Conservation (phyloP, 345 rosid species). For the Stellera chamaejasme region DNA sequence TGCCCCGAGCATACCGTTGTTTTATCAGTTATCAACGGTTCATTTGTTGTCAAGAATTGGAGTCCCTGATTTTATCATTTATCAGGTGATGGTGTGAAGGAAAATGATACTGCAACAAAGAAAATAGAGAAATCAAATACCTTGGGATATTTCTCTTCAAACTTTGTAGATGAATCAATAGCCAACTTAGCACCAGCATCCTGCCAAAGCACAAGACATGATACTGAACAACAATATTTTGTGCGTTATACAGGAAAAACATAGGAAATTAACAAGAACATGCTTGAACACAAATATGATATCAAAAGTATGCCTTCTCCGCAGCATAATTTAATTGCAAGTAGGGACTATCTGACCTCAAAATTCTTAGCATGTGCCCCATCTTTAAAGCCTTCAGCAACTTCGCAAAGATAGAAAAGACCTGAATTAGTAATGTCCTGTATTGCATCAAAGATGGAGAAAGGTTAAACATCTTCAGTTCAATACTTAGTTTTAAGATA, state of each 20-base stretch:
- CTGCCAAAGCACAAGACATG: slow-evolving; percentile 25
- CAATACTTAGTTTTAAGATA: neutral
- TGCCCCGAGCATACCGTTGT: slow-evolving; percentile 14
- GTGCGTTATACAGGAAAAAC: neutral
- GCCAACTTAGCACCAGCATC: slow-evolving; percentile 42
- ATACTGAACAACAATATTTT: neutral
- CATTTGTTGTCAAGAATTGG: slow-evolving; percentile 47
- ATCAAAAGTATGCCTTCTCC: neutral
- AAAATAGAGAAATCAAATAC: slow-evolving; percentile 12
- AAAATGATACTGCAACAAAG: neutral
- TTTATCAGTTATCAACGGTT: slow-evolving; percentile 20
- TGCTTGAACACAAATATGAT: neutral
- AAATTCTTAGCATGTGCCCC: slow-evolving; percentile 28
- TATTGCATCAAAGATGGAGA: slow-evolving; percentile 7
- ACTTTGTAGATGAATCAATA: slow-evolving; percentile 32
- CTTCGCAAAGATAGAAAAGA: slow-evolving; percentile 63
- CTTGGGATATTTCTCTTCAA: slow-evolving; percentile 42
- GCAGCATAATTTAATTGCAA: neutral
- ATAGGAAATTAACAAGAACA: neutral
- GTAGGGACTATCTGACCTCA: slow-evolving; percentile 34
- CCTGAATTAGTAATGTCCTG: slow-evolving; percentile 76
- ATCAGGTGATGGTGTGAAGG: slow-evolving; percentile 1
- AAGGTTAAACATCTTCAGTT: slow-evolving; percentile 4
- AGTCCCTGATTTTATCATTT: slow-evolving; percentile 54
- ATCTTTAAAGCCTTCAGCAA: slow-evolving; percentile 52